phyloP scores from a whole-genome alignment of 192 early-diverging fungal genomes.

The Podila horticola region DNA sequence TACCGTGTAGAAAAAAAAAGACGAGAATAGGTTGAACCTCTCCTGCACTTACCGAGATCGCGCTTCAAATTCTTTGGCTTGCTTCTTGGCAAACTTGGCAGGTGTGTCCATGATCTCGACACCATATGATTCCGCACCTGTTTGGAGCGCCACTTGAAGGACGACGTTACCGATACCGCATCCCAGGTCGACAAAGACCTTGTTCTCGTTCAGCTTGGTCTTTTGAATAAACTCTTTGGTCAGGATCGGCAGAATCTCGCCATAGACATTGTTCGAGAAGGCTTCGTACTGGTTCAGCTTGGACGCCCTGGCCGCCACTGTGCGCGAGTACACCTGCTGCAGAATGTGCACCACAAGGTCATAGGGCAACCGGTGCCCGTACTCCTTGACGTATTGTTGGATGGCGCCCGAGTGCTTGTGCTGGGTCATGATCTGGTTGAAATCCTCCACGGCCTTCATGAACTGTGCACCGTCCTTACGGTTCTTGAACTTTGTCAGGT shows the following conservation, averaged over 20 bases:
- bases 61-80: slow-evolving; percentile 85
- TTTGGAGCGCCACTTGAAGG: slow-evolving; percentile 92
- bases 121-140: slow-evolving; percentile 82
- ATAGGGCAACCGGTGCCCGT: slow-evolving; percentile 55
- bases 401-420: slow-evolving; percentile 53
- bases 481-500: slow-evolving; percentile 81
- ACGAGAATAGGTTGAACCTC: not conserved
- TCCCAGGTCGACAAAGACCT: slow-evolving; percentile 93
- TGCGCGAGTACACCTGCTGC: slow-evolving; percentile 89
- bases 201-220: slow-evolving; percentile 68
- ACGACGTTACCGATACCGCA: slow-evolving; percentile 98
- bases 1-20: not conserved
- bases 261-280: slow-evolving; percentile 91
- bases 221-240: slow-evolving; percentile 85
- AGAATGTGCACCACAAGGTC: slow-evolving; percentile 87
- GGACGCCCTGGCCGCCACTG: slow-evolving; percentile 67
- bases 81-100: slow-evolving; percentile 77
- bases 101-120: slow-evolving; percentile 95
- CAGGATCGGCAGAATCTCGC: slow-evolving; percentile 88
- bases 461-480: slow-evolving; percentile 73
- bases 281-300: slow-evolving; percentile 43
- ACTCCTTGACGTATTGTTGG: slow-evolving; percentile 29
- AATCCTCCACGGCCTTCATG: slow-evolving; percentile 72
- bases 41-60: slow-evolving; percentile 71
- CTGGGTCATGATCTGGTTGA: slow-evolving; percentile 70